Evolutionary conservation across 345 rosid species (phyloP), one percentile per base, ranked within the genome.

Genomic region (Balakata baccata): DNA sequence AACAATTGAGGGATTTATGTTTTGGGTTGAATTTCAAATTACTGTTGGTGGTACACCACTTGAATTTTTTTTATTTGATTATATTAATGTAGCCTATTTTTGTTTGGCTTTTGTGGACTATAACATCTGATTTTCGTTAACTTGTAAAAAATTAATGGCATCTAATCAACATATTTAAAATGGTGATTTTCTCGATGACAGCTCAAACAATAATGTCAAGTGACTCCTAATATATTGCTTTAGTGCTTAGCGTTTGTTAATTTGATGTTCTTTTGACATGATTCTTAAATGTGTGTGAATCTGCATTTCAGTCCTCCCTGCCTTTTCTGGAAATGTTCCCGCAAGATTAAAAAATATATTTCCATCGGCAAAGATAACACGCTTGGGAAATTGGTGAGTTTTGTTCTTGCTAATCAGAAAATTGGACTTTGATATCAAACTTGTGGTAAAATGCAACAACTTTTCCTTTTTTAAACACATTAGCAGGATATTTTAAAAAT

Each of bases 311-410:
- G 94, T 89, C 73, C 88, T 87, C 74, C 94, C 94, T 54, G 92
- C 90, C 29, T 89, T 89, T 72, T 87, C 94, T 60, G 94, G 94
- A 72, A 87, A 85, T 71, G 80, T 87, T 75, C 94, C 94, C 38
- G 88, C 90, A 11, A 87, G 82, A 73, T 71, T 87, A 60, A 83
- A 74, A 74, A 61, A 80, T 45, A 75, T 78, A 74, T 89, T 82
- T 78, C 90, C 94, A 52, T 87, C 85, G 72, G 92, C 92, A 64
- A 89, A 85, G 83, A 89, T 89, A 77, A 74, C 84, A 60, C 89
- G 81, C 38, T 72, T 89, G 66, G 94, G 92, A 49, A 89, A 87
- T 80, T 89, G 94, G 94, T 89, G 71, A 83, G 85, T 71, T 47
- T 41, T 39, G 25, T 12, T 73, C 61, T 54, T 49, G 29, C 56